Evolutionary conservation across 2,329 filamentous ascomycete genomes (phyloP), one percentile per base, ranked within the genome.

Genomic region (Monosporascus sp.): DNA sequence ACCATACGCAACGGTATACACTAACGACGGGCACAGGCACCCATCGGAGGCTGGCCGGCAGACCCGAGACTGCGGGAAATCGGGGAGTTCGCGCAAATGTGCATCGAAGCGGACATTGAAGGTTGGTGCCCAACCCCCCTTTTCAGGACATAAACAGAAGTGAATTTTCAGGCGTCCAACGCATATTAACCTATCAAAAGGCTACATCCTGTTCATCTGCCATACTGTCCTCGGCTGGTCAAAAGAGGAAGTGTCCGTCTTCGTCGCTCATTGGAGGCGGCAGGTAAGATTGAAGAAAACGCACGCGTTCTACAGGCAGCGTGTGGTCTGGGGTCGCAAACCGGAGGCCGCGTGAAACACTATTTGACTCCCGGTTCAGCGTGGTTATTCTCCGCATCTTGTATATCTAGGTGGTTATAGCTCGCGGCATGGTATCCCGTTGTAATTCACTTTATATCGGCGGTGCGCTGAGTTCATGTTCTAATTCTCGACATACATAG

Each of bases 151-250:
- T 35, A 14, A 35, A 35, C 41, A 11, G 41, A 7, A 20, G 3
- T 25, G 14, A 20, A n/a, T 17, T 14, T 7, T n/a, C n/a, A 7
- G n/a, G 7, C 18, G 11, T 24, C 43, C 14, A 8, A 31, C 7
- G 15, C 25, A 43, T 20, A 18, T 24, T 24, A 46, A 24, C 22
- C 41, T 11, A 25, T 20, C 14, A 7, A 27, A 46, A 46, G 43
- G 43, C 11, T 46, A 46, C 35, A 62, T 52, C 2, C 62, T 68
- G 9, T 71, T 65, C 37, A 67, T 74, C 50, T 65, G 63, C 0
- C 65, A 71, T 17, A 65, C 73, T 49, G 67, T 72, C 15, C 54
- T 65, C 5, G 68, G 68, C 0, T 74, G 71, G 72, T 60, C 62
- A 0, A 63, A 58, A 8, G 63, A 67, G 2, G 67, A 74, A 4